Percentiles rank a stretch among this genome's conserved stretches.
These are phyloP conservation scores for Patellaria atrata DNA, from an alignment of 495 filamentous ascomycete species.

Conservation along the genomic window DNA sequence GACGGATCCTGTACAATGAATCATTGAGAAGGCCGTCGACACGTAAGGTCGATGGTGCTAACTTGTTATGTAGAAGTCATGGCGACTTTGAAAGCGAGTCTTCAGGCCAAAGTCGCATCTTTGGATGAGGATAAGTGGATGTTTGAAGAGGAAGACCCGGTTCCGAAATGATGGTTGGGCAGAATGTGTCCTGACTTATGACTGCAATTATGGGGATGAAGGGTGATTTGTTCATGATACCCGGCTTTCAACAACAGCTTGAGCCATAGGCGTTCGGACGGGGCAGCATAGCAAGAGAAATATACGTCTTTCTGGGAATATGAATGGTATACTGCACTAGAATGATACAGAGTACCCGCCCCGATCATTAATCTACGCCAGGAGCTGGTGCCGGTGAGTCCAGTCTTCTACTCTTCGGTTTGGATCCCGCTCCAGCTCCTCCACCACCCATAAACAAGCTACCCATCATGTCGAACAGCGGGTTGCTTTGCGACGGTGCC, in stretches of 20 bases:
- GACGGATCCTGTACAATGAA: too few species aligned
- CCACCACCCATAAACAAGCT: conserved; percentile 70
- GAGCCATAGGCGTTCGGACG: too few species aligned
- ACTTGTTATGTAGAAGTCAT: conserved; percentile 44
- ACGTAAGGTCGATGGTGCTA: conserved; percentile 11
- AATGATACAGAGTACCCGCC: too few species aligned
- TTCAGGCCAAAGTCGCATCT: conserved; percentile 54
- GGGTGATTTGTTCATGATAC: too few species aligned
- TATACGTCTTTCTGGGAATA: too few species aligned
- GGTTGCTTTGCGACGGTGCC: conserved; percentile 74
- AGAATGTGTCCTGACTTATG: conserved; percentile 10
- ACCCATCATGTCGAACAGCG: conserved; percentile 94
- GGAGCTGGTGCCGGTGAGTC: too few species aligned
- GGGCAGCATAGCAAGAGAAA: too few species aligned
- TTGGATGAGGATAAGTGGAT: conserved; percentile 84
- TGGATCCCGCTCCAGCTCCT: conserved; percentile 33
- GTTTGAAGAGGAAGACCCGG: conserved; percentile 54
- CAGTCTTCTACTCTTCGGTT: too few species aligned
- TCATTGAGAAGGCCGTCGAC: not conserved
- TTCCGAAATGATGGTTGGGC: conserved; percentile 3
- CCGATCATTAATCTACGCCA: too few species aligned
- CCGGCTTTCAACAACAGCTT: too few species aligned
- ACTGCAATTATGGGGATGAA: conserved; percentile 35
- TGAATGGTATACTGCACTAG: too few species aligned
- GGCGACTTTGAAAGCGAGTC: conserved; percentile 54